A percentile compares a stretch with the other conserved stretches of the same genome.
Conservation (phyloP, 2,329 filamentous ascomycete genomes). For the Fusarium dimerum region DNA sequence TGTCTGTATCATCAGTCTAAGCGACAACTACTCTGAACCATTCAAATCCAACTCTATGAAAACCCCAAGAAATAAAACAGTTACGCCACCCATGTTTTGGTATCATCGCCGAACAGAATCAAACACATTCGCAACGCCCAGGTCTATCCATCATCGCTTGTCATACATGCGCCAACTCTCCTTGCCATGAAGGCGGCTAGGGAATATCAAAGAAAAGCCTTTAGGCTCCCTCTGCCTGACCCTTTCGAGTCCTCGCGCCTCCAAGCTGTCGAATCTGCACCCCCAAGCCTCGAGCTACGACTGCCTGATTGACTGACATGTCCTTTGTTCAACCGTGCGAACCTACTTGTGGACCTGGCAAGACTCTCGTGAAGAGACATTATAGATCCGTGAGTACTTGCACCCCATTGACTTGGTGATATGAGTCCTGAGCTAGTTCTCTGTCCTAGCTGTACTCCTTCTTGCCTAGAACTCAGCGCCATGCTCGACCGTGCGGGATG, state of each 20-base stretch:
- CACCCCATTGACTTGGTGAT: constrained; percentile 30
- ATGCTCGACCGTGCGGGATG: constrained; percentile 39
- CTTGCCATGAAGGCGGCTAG: background rate
- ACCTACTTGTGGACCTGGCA: constrained; percentile 10
- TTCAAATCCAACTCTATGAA: no score
- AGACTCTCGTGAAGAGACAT: constrained; percentile 17
- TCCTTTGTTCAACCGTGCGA: constrained; percentile 17
- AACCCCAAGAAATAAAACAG: no score
- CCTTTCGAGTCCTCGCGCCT: constrained; percentile 21
- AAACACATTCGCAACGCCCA: background rate
- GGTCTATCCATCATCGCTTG: background rate
- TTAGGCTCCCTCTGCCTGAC: constrained; percentile 24
- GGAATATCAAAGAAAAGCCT: constrained; percentile 24
- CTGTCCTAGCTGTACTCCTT: constrained; percentile 22
- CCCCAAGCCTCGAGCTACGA: constrained; percentile 10
- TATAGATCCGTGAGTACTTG: constrained; percentile 20
- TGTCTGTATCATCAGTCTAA: no score
- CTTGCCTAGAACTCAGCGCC: constrained; percentile 18
- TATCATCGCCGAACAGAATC: no score
- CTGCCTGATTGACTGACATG: constrained; percentile 12
- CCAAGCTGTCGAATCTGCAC: constrained; percentile 14
- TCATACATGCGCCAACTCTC: background rate
- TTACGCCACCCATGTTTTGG: no score
- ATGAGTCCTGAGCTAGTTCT: constrained; percentile 22
- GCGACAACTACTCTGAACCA: no score